phyloP scores from a whole-genome alignment of 768 basidiomycete species.

The Trametes elegans region DNA sequence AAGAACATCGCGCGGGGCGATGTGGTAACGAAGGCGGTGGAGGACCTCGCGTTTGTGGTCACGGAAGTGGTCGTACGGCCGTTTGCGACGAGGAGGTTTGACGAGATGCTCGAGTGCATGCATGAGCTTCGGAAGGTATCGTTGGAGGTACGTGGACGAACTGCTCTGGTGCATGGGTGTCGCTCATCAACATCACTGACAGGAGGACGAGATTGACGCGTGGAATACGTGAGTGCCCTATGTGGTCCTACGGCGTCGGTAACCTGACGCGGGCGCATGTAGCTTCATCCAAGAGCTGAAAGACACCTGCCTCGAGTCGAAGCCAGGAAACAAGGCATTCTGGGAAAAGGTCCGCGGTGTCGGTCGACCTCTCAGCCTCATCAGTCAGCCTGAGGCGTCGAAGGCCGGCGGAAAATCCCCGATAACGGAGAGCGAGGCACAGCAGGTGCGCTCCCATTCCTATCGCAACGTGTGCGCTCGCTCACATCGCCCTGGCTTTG shows the following conservation, averaged over 20 bases:
- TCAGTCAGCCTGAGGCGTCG: conserved; percentile 59
- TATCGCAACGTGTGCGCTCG: not conserved
- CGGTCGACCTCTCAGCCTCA: conserved; percentile 58
- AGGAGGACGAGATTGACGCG: conserved; percentile 82
- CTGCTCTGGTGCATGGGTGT: not conserved
- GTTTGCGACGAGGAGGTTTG: conserved; percentile 64
- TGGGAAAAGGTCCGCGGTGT: conserved; percentile 51
- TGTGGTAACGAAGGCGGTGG: conserved; percentile 80
- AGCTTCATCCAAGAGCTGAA: conserved; percentile 67
- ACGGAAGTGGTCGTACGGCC: conserved; percentile 66
- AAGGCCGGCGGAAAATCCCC: conserved; percentile 55
- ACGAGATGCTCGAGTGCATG: conserved; percentile 76
- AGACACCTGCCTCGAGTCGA: conserved; percentile 44
- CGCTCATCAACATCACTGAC: not conserved
- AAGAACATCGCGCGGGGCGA: conserved; percentile 71
- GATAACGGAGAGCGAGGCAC: conserved; percentile 53
- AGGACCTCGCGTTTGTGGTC: conserved; percentile 72
- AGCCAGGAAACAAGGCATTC: conserved; percentile 64
- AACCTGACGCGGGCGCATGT: not conserved
- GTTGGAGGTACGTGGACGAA: conserved; percentile 46
- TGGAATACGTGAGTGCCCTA: conserved; percentile 65
- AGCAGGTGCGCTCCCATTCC: conserved; percentile 41
- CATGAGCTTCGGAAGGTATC: conserved; percentile 62
- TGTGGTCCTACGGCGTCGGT: not conserved
- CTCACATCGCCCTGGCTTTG: not conserved